Base-by-base conservation (phyloP, 106 monocot genomes). In the Dendrobium chrysotoxum region DNA sequence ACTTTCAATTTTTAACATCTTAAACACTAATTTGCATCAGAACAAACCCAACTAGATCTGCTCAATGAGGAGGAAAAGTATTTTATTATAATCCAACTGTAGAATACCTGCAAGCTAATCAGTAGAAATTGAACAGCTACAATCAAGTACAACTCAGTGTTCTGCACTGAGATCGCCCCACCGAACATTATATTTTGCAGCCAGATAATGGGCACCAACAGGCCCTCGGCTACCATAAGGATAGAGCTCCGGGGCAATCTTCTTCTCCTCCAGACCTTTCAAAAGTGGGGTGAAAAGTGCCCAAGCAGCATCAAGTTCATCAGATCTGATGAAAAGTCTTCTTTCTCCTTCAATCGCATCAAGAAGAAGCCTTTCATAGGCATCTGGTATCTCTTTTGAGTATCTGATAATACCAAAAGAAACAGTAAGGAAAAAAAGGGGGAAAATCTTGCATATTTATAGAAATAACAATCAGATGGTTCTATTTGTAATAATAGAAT, bases 261-360 rank as follows among this genome's bases (percentile, higher is more conserved):
- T 91, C 81, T 86, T 97, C 77, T 97, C 94, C 79, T 97, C 96
- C 83, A 97, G 64, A 75, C 92, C 96, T 81, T 86, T 89, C 10
- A 97, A 85, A 1, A 97, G 74, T 4, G 94, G 94, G 1, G 96
- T 97, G 83, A 97, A 97, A 42, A 97, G 89, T 39, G 68, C 84
- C 96, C 96, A 97, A 5, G 96, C 96, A 30, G 96, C 96, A 86
- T 97, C 94, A 28, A 97, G 67, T 53, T 97, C 96, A 20, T 97
- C 96, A 0, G 96, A 94, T 0, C 96, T 90, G 65, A 97, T 97
- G 85, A 97, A 97, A 61, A 97, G 91, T 31, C 96, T 79, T 25
- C 96, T 68, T 53, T 97, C 96, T 0, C 96, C 96, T 89, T 97
- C 96, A 7, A 97, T 92, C 3, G 96, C 96, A 39, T 97, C 96